These are phyloP conservation scores for Trypanosomatidae sp. DNA, from an alignment of 208 protist genomes.

Conservation along the genomic window DNA sequence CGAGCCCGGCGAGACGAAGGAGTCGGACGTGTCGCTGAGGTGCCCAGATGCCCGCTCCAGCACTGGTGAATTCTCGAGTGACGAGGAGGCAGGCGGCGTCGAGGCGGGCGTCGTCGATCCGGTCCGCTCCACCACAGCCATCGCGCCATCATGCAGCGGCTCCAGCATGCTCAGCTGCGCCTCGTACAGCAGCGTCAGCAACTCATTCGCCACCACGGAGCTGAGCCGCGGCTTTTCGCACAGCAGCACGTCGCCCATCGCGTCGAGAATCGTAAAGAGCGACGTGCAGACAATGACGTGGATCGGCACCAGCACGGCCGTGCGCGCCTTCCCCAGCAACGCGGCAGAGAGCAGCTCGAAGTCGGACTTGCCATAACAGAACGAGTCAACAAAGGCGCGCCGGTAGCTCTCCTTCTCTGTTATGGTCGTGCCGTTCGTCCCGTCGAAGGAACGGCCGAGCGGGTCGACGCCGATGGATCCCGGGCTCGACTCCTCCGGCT, in stretches of 20 bases:
- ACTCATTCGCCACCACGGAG: slow-evolving; percentile 48
- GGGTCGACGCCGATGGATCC: slow-evolving; percentile 5
- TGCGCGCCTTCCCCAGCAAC: slow-evolving; percentile 16
- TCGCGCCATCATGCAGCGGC: slow-evolving; percentile 24
- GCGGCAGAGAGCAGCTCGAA: slow-evolving; percentile 23
- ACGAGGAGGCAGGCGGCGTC: not conserved
- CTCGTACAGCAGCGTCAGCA: slow-evolving; percentile 57
- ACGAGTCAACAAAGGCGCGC: slow-evolving; percentile 48
- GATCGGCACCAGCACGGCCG: slow-evolving; percentile 34
- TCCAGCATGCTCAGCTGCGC: slow-evolving; percentile 46
- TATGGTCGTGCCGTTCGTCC: not conserved
- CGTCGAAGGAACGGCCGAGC: slow-evolving; percentile 12
- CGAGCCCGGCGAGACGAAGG: too few relatives aligned
- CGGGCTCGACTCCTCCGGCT: not conserved
- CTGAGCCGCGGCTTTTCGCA: slow-evolving; percentile 48
- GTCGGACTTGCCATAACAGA: slow-evolving; percentile 37
- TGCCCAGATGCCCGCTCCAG: too few relatives aligned
- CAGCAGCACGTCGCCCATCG: slow-evolving; percentile 44
- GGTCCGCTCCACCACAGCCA: slow-evolving; percentile 17
- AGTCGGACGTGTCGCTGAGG: too few relatives aligned
- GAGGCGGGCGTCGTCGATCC: slow-evolving; percentile 12
- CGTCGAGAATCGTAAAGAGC: slow-evolving; percentile 42
- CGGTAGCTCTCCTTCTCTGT: slow-evolving; percentile 28
- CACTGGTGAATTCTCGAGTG: too few relatives aligned
- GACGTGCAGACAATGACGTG: slow-evolving; percentile 55